A percentile compares a stretch with the other conserved stretches of the same genome.
phyloP scores from a whole-genome alignment of 768 basidiomycete genomes.

The Russula virescens region DNA sequence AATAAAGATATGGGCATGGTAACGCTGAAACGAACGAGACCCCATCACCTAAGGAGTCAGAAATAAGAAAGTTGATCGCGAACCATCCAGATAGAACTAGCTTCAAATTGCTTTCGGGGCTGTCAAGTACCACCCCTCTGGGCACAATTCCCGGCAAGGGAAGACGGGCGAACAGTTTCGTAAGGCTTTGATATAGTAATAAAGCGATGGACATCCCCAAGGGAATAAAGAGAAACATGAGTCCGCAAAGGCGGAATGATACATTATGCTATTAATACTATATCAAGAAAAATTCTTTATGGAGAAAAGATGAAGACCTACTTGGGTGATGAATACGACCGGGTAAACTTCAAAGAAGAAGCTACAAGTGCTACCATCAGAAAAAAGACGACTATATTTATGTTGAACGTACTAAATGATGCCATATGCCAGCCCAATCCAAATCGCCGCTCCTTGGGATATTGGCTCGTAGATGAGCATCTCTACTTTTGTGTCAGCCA shows the following conservation, averaged over 20 bases:
- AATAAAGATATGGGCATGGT: slow-evolving; percentile 25
- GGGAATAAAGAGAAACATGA: slow-evolving; percentile 24
- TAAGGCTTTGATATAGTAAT: slow-evolving; percentile 8
- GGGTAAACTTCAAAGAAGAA: slow-evolving; percentile 27
- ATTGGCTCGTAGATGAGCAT: slow-evolving; percentile 26
- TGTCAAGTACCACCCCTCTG: background rate
- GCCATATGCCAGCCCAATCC: slow-evolving; percentile 26
- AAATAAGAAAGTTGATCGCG: background rate
- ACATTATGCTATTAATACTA: slow-evolving; percentile 23
- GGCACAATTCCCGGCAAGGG: slow-evolving; percentile 22
- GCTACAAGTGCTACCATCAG: slow-evolving; percentile 3
- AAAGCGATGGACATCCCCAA: slow-evolving; percentile 24
- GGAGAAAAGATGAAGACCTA: background rate
- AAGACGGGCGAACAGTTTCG: slow-evolving; percentile 15
- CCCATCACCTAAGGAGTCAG: background rate
- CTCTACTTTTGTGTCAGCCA: slow-evolving; percentile 4
- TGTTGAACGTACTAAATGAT: slow-evolving; percentile 25
- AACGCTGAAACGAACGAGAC: slow-evolving; percentile 5
- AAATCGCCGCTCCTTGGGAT: slow-evolving; percentile 24
- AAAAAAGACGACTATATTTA: background rate
- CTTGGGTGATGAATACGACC: slow-evolving; percentile 25
- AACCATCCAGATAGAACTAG: slow-evolving; percentile 26
- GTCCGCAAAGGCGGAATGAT: slow-evolving; percentile 24
- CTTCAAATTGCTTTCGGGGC: slow-evolving; percentile 23
- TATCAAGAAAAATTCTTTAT: background rate